Evolutionary conservation across 495 filamentous ascomycete species (phyloP).

Genomic region (Astrothelium macrocarpum): DNA sequence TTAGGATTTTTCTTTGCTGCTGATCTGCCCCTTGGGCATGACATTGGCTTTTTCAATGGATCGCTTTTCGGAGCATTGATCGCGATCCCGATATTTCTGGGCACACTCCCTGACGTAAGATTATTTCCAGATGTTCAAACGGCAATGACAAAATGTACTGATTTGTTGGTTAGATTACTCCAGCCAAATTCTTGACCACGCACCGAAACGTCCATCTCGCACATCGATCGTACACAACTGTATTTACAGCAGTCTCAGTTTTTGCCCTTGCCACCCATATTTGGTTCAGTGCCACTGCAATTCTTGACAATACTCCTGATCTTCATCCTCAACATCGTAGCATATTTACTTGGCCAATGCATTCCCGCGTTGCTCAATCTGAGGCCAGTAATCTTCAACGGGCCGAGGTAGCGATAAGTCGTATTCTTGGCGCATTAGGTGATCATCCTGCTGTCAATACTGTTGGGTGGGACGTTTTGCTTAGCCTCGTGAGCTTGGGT

Average conservation of each 20-base stretch:
- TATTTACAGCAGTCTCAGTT: constrained; percentile 37
- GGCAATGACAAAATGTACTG: background rate
- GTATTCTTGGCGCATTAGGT: constrained; percentile 32
- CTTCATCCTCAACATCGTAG: constrained; percentile 1
- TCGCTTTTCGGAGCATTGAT: constrained; percentile 32
- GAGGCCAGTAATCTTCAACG: constrained; percentile 2
- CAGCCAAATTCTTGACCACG: constrained; percentile 34
- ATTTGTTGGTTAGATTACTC: constrained; percentile 27
- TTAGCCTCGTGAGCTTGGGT: constrained; percentile 42
- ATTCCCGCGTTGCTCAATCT: constrained; percentile 30
- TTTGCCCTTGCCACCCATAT: constrained; percentile 32
- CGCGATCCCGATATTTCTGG: constrained; percentile 27
- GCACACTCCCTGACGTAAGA: constrained; percentile 3
- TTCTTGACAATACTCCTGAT: constrained; percentile 35
- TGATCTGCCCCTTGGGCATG: constrained; percentile 38
- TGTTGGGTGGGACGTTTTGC: constrained; percentile 42
- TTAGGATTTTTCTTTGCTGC: constrained; percentile 37
- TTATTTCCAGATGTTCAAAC: background rate
- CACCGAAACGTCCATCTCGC: constrained; percentile 32
- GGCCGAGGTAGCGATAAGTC: constrained; percentile 5
- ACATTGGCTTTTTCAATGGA: constrained; percentile 36
- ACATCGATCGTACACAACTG: constrained; percentile 30
- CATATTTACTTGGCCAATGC: constrained; percentile 37
- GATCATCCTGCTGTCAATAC: constrained; percentile 42
- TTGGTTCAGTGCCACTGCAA: constrained; percentile 29